Conservation (phyloP, 345 rosid genomes). For the Salix brachista region DNA sequence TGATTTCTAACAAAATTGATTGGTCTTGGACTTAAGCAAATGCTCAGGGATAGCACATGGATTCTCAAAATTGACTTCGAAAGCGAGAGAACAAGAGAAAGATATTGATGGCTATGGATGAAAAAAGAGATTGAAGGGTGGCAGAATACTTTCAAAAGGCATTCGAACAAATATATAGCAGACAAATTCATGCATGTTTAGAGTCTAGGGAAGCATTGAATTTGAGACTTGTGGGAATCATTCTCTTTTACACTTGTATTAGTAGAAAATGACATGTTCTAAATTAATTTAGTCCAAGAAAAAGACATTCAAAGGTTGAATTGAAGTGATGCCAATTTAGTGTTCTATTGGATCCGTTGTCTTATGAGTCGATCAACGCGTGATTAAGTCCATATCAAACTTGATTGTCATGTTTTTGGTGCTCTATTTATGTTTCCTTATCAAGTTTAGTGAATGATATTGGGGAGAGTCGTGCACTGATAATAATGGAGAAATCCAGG, state of each 20-base stretch:
- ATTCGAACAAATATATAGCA: neutral
- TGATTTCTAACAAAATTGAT: neutral
- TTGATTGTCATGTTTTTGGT: neutral
- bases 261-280: neutral
- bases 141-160: neutral
- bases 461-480: no score
- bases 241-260: neutral
- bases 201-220: neutral
- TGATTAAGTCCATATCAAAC: neutral
- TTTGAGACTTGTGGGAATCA: conserved; percentile 21
- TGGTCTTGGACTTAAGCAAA: conserved; percentile 24
- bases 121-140: neutral
- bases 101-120: neutral
- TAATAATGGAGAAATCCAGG: no score
- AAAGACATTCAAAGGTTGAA: conserved; percentile 2
- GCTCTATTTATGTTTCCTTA: neutral
- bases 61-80: neutral
- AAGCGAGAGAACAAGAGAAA: neutral
- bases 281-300: conserved; percentile 1
- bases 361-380: neutral
- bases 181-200: neutral
- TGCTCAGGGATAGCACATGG: neutral
- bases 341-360: neutral
- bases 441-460: neutral
- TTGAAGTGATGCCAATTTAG: neutral